Evolutionary conservation across 2,329 filamentous ascomycete species (phyloP), one percentile per base, ranked within the genome.

Genomic region (Fusarium caatingaense): DNA sequence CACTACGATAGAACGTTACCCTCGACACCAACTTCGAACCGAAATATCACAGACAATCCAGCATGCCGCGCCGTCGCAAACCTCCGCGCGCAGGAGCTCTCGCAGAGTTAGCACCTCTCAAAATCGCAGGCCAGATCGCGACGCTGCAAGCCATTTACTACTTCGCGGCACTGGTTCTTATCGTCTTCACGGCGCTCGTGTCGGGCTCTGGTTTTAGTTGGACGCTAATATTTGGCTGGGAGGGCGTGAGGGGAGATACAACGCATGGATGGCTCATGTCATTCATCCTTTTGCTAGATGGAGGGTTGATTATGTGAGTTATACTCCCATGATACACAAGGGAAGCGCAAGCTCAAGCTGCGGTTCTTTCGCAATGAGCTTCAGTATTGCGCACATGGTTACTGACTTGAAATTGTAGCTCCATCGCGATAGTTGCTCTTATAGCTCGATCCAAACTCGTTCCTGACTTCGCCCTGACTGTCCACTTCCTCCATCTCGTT

Each of bases 371-470:
- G 7, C 12, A 23, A 23, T 3, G 18, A 10, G 18, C 12, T 27
- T 21, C 15, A 7, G 15, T 13, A 8, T 40, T 23, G 3, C 12
- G 23, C n/a, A 37, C 8, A 45, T 37, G 16, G 16, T 55, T 60
- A n/a, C 68, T 70, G 44, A 75, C 56, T 34, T 21, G 4, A 11
- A 23, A 27, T 6, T 51, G 18, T 21, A 98, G 95, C 78, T 89
- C 93, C 44, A 89, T 97, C 62, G 92, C 93, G 44, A 91, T 98
- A 61, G 89, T 97, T 53, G 82, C 95, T 56, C 84, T 98, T 61
- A 89, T 99, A 72, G 90, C 91, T 21, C 93, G 96, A 67, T 96
- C 92, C 49, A 98, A 98, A 80, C 91, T 98, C 65, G 92, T 98
- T 53, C 93, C 93, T 72, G 96, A 99, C 81, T 99, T 98, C 79